These are phyloP conservation scores for Physaria fendleri DNA, from an alignment of 345 rosid genomes.

Conservation along the genomic window DNA sequence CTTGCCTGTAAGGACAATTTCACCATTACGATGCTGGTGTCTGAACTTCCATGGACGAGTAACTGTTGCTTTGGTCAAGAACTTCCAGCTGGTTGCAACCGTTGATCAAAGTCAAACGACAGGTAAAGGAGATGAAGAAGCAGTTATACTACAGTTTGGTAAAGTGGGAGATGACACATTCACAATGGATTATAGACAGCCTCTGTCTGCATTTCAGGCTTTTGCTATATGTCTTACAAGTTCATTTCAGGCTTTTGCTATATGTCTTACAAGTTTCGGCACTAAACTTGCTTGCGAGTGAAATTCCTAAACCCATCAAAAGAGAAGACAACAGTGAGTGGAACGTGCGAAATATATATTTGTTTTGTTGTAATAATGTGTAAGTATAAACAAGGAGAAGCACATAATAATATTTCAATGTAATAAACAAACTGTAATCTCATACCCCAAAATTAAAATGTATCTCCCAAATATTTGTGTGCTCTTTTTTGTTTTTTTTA, in stretches of 20 bases:
- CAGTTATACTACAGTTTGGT: slow-evolving; percentile 84
- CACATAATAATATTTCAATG: too few relatives aligned
- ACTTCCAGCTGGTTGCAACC: slow-evolving; percentile 79
- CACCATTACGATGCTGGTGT: slow-evolving; percentile 97
- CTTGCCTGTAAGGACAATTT: too few relatives aligned
- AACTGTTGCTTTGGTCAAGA: slow-evolving; percentile 88
- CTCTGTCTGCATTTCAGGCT: slow-evolving; percentile 89
- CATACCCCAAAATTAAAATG: too few relatives aligned
- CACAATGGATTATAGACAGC: slow-evolving; percentile 93
- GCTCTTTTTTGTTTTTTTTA: too few relatives aligned
- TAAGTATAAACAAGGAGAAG: too few relatives aligned
- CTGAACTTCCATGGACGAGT: slow-evolving; percentile 93
- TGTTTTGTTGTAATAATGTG: too few relatives aligned
- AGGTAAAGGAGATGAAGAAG: slow-evolving; percentile 87
- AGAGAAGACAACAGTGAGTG: too few relatives aligned
- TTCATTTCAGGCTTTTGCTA: slow-evolving; percentile 91
- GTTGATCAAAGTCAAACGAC: slow-evolving; percentile 73
- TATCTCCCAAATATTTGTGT: too few relatives aligned
- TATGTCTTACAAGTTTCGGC: slow-evolving; percentile 92
- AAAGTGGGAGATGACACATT: slow-evolving; percentile 79
- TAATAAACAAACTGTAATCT: too few relatives aligned
- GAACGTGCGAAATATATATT: too few relatives aligned
- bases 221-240: slow-evolving; percentile 91
- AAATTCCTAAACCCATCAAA: too few relatives aligned
- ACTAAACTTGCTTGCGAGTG: slow-evolving; percentile 93